These are phyloP conservation scores for Phytophthora colocasiae DNA, from an alignment of 352 stramenopile genomes.

Conservation along the genomic window DNA sequence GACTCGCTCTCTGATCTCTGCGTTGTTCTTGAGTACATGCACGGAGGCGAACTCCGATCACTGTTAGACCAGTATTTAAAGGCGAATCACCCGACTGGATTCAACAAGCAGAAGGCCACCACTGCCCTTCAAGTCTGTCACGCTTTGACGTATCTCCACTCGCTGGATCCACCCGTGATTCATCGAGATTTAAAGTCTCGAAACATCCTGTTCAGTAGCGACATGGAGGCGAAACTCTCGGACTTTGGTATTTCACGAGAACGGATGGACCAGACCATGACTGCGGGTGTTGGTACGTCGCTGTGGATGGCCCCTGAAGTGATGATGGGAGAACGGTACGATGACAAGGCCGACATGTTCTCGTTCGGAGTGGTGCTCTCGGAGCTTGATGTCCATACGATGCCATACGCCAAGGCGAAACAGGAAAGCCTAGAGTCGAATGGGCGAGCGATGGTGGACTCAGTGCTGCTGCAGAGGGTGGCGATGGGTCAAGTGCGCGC, in stretches of 20 bases:
- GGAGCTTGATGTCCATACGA: conserved; percentile 56
- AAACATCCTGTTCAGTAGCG: conserved; percentile 39
- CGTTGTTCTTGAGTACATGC: conserved; percentile 51
- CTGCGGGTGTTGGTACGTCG: conserved; percentile 40
- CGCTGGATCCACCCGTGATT: conserved; percentile 28
- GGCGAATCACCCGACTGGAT: conserved; percentile 29
- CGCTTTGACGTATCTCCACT: conserved; percentile 34
- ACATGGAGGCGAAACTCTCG: conserved; percentile 42
- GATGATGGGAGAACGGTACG: conserved; percentile 29
- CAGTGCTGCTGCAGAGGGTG: conserved; percentile 30
- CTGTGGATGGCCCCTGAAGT: conserved; percentile 33
- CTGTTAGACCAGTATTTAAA: conserved; percentile 36
- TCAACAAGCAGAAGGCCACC: conserved; percentile 43
- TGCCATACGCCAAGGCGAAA: conserved; percentile 55
- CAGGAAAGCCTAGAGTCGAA: conserved; percentile 35
- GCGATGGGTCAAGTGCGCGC: conserved; percentile 31
- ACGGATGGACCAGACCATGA: conserved; percentile 36
- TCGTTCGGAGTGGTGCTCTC: conserved; percentile 45
- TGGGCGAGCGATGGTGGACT: conserved; percentile 30
- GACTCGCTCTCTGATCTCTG: conserved; percentile 44
- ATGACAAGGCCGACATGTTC: conserved; percentile 36
- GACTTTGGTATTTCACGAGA: conserved; percentile 51
- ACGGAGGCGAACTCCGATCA: conserved; percentile 39
- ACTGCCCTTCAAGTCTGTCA: conserved; percentile 33
- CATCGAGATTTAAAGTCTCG: conserved; percentile 42